Evolutionary conservation across 768 basidiomycete species (phyloP).

Genomic region (Mycena rebaudengoi): DNA sequence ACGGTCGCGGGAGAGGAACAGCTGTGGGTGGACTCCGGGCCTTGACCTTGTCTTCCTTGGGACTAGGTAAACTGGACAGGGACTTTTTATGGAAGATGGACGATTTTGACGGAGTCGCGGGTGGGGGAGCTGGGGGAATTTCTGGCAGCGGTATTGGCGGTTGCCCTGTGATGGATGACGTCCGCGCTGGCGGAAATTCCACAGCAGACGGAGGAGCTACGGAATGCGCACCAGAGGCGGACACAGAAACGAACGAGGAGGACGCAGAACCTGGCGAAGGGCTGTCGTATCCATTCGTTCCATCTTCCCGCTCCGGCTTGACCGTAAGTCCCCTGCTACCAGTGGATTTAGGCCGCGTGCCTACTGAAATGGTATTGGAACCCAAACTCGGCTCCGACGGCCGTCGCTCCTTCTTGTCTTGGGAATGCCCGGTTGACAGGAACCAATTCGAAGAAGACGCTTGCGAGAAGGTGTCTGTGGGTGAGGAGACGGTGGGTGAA

Average conservation of each 20-base stretch:
- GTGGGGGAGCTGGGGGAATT: constrained; percentile 1
- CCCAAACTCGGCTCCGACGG: constrained; percentile 34
- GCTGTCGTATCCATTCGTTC: constrained; percentile 35
- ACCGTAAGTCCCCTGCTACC: constrained; percentile 19
- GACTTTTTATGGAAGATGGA: constrained; percentile 26
- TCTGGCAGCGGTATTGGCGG: constrained; percentile 28
- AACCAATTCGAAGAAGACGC: constrained; percentile 28
- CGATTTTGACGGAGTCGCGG: background rate
- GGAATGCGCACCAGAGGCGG: constrained; percentile 13
- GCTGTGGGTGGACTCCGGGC: constrained; percentile 28
- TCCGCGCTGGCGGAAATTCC: constrained; percentile 34
- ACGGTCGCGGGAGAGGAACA: constrained; percentile 39
- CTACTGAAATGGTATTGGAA: constrained; percentile 19
- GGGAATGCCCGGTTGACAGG: constrained; percentile 18
- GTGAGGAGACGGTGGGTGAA: constrained; percentile 16
- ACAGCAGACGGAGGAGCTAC: constrained; percentile 12
- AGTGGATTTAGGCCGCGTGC: constrained; percentile 27
- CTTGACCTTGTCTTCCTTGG: constrained; percentile 25
- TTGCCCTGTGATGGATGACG: constrained; percentile 31
- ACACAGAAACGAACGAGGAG: constrained; percentile 24
- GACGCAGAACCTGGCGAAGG: constrained; percentile 36
- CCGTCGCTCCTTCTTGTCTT: constrained; percentile 29
- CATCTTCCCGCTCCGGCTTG: constrained; percentile 26
- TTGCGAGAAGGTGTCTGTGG: constrained; percentile 23
- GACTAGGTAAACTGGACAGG: constrained; percentile 17